A percentile compares a stretch with the other conserved stretches of the same genome.
These are phyloP conservation scores for Cryptococcus sp. DNA, from an alignment of 1,284 basidiomycete genomes.

Conservation along the genomic window DNA sequence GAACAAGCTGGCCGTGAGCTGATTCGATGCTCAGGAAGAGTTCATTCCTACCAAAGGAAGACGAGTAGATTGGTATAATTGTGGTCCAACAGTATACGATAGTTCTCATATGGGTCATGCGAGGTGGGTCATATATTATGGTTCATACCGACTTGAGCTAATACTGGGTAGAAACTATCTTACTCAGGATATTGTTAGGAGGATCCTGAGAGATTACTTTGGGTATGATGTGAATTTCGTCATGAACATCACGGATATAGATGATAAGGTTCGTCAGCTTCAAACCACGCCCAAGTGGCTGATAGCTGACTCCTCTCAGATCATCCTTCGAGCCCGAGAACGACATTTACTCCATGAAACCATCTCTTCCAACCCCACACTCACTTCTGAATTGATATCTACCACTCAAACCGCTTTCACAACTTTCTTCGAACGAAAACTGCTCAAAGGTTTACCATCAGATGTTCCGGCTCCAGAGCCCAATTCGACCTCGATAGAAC, in stretches of 20 bases:
- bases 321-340: constrained; percentile 83
- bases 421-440: constrained; percentile 55
- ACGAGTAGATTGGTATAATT: constrained; percentile 98
- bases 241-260: constrained; percentile 99
- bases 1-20: not conserved
- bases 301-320: constrained; percentile 53
- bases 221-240: constrained; percentile 97
- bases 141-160: constrained; percentile 4
- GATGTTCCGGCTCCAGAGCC: constrained; percentile 57
- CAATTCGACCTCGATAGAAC: constrained; percentile 54
- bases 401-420: constrained; percentile 48
- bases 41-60: constrained; percentile 76
- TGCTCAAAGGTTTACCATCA: constrained; percentile 59
- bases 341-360: constrained; percentile 61
- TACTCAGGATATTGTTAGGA: constrained; percentile 89
- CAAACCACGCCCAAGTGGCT: not conserved
- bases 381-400: constrained; percentile 33
- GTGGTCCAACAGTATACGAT: constrained; percentile 99
- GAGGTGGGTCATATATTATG: constrained; percentile 55
- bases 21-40: constrained; percentile 56
- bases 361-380: constrained; percentile 31
- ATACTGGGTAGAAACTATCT: constrained; percentile 77
- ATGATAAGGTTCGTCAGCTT: constrained; percentile 77
- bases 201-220: constrained; percentile 94
- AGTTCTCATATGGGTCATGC: constrained; percentile 99